Percentiles rank a stretch among this genome's conserved stretches.
Conservation (phyloP, 108 stramenopile species). For the Aurantiochytrium sp. region DNA sequence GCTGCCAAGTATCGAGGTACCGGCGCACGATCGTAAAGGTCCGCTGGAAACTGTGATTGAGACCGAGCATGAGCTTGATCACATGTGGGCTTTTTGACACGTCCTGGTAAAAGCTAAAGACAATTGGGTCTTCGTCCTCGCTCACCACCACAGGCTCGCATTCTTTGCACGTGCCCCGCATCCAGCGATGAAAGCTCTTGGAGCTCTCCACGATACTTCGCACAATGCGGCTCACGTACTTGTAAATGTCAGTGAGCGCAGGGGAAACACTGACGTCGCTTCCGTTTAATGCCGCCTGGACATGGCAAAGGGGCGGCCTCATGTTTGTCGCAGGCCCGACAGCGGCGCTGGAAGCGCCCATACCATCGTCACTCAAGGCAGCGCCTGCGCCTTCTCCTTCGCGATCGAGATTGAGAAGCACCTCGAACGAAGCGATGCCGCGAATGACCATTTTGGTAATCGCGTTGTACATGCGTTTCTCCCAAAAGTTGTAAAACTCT, state of each 20-base stretch:
- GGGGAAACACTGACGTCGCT: conserved; percentile 54
- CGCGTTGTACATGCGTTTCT: conserved; percentile 62
- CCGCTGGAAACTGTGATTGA: conserved; percentile 36
- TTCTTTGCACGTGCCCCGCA: conserved; percentile 58
- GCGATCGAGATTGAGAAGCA: conserved; percentile 32
- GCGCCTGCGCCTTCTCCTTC: neutral
- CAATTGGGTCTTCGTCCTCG: conserved; percentile 54
- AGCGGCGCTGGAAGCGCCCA: neutral
- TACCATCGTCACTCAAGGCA: neutral
- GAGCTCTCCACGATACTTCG: conserved; percentile 47
- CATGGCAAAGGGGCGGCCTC: conserved; percentile 43
- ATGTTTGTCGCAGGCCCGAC: neutral
- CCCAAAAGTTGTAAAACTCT: conserved; percentile 61
- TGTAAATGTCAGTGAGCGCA: conserved; percentile 46
- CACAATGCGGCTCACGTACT: conserved; percentile 43
- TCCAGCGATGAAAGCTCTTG: conserved; percentile 54
- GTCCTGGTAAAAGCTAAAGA: conserved; percentile 57
- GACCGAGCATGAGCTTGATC: conserved; percentile 40
- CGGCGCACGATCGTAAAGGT: conserved; percentile 35
- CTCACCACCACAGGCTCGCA: conserved; percentile 25
- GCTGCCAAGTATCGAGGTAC: conserved; percentile 50
- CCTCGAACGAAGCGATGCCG: conserved; percentile 52
- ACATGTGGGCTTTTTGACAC: conserved; percentile 49
- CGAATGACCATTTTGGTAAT: conserved; percentile 51
- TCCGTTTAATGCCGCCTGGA: conserved; percentile 45